Evolutionary conservation across 2,329 filamentous ascomycete genomes (phyloP), one percentile per base, ranked within the genome.

Genomic region (Claviceps paspali): DNA sequence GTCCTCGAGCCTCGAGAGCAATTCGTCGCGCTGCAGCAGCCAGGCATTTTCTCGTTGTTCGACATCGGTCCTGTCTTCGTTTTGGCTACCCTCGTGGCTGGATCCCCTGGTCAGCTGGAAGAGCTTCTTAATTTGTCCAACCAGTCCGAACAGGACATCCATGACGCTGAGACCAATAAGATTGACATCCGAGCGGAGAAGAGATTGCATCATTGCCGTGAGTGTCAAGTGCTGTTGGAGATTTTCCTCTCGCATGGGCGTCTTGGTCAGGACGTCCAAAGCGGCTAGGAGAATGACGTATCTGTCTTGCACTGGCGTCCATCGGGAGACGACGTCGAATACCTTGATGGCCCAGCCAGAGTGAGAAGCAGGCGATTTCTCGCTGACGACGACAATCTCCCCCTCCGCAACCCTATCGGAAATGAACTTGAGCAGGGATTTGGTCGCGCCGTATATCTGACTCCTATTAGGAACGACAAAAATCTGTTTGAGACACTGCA

Each of bases 151-250:
- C 21, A 96, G 65, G 14, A 96, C 79, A 54, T 98, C 91, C 78
- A 96, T 96, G 36, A 96, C 82, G 53, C 87, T 95, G 32, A 98
- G 66, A 1, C 91, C 91, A 43, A 98, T 95, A 52, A 96, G 69
- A 57, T 95, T 96, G 52, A 93, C 78, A 29, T 88, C 78, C 0
- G 88, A 95, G 36, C 81, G 79, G 33, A 98, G 65, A 8, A 96
- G 67, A 43, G 82, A 83, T 42, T 83, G 77, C 41, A 95, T 76
- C 59, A 95, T 76, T 30, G 77, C 78, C 1, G 82, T 73, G 42
- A 94, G 65, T 4, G 80, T 73, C 38, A 86, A 64, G 49, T 94
- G 82, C 38, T 82, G 76, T 31, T 75, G 68, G 24, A 95, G 57
- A 29, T 76, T 76, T 8, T 79, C 75, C 49, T 87, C 82, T 5